Percentiles rank a stretch among this genome's conserved stretches.
Evolutionary conservation across 768 basidiomycete genomes (phyloP).

Genomic region (Tylopilus vinaceipallidus): DNA sequence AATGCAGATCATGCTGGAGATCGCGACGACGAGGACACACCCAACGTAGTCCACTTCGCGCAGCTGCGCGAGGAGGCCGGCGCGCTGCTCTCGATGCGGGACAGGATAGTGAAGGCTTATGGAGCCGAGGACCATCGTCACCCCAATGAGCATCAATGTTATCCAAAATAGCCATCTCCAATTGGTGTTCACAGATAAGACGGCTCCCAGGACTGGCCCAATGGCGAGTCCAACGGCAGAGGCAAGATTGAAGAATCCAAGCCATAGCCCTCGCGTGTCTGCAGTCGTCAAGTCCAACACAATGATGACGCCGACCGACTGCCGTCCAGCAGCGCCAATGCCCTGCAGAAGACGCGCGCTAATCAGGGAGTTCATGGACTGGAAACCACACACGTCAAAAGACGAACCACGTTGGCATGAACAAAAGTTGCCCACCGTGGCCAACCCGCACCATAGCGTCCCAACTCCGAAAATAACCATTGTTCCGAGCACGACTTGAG

Average conservation of each 20-base stretch:
- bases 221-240: constrained; percentile 44
- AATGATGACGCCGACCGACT: constrained; percentile 36
- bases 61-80: constrained; percentile 33
- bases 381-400: constrained; percentile 5
- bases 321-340: constrained; percentile 37
- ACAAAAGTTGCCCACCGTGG: constrained; percentile 21
- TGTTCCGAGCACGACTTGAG: constrained; percentile 33
- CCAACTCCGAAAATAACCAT: constrained; percentile 36
- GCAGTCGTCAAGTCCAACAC: constrained; percentile 36
- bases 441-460: constrained; percentile 34
- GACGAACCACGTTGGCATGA: not conserved
- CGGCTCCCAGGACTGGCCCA: constrained; percentile 47
- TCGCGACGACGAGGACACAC: constrained; percentile 28
- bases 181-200: constrained; percentile 39
- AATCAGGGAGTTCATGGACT: constrained; percentile 37
- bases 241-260: constrained; percentile 35
- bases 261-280: constrained; percentile 35
- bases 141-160: constrained; percentile 33
- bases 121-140: constrained; percentile 29
- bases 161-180: constrained; percentile 52
- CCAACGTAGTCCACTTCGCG: constrained; percentile 35
- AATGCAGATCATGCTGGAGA: constrained; percentile 35
- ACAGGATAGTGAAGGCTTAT: constrained; percentile 32
- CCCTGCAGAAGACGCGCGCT: constrained; percentile 35
- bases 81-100: constrained; percentile 31